These are phyloP conservation scores for Mortierella sp. DNA, from an alignment of 371 early-diverging fungal genomes.

Conservation along the genomic window DNA sequence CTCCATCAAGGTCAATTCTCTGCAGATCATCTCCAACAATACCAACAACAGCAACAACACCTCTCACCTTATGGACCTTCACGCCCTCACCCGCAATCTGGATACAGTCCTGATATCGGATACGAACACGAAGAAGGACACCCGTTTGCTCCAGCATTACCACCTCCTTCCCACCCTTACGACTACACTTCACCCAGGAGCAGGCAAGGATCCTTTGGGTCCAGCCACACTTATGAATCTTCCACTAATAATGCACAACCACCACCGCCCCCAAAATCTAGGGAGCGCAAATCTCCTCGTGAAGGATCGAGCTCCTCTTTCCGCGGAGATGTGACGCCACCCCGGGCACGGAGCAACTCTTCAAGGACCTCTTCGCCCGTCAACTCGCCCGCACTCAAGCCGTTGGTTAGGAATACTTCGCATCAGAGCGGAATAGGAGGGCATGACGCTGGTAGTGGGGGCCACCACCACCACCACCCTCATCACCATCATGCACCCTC, in stretches of 20 bases:
- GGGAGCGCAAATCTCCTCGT: slow-evolving; percentile 21
- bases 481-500: slow-evolving; percentile 35
- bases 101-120: slow-evolving; percentile 12
- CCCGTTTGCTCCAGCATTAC: neutral
- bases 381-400: slow-evolving; percentile 29
- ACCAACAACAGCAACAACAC: slow-evolving; percentile 22
- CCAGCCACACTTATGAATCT: slow-evolving; percentile 28
- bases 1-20: neutral
- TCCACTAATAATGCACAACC: slow-evolving; percentile 12
- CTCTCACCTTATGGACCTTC: slow-evolving; percentile 12
- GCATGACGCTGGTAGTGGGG: neutral
- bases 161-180: neutral
- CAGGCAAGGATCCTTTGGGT: slow-evolving; percentile 47
- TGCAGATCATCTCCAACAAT: neutral
- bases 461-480: slow-evolving; percentile 7
- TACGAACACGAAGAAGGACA: slow-evolving; percentile 12
- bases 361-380: slow-evolving; percentile 34
- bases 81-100: slow-evolving; percentile 5
- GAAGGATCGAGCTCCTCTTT: slow-evolving; percentile 35
- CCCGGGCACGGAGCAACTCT: slow-evolving; percentile 38
- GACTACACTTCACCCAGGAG: slow-evolving; percentile 23
- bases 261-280: slow-evolving; percentile 38
- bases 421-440: slow-evolving; percentile 14
- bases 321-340: slow-evolving; percentile 29
- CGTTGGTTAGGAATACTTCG: slow-evolving; percentile 14